Base-by-base conservation (phyloP, 2,329 filamentous ascomycete species). In the Neophaeococcomyces mojaviensis region DNA sequence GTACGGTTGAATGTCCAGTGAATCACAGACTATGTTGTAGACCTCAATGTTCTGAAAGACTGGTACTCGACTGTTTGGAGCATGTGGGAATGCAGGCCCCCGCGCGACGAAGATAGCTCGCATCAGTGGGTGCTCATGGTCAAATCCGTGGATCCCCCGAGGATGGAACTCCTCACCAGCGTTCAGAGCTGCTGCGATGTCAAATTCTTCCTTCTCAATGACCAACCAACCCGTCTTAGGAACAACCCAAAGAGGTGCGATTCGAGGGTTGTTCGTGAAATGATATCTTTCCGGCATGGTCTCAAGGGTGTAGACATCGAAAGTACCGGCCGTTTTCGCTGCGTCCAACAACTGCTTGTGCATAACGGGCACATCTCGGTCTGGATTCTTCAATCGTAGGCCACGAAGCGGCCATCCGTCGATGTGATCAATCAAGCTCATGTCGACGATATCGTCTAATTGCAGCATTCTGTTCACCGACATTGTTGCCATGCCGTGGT, bases 401-500 rank as follows among this genome's bases (percentile, higher is more conserved):
- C 92, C 92, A 47, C 88, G 88, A 2, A 96, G 73, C 1, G 92
- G 92, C 92, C 92, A 98, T 45, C 92, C 92, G 56, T 98, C 92
- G 20, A 81, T 84, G 61, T 92, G 88, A 48, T 84, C 83, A 36
- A 97, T 81, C 56, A 88, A 76, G 39, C 68, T 70, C 4, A 84
- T 74, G 61, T 96, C 87, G 38, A 97, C 73, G 3, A 97, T 68
- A 59, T 96, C 88, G 53, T 98, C 92, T 2, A 97, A 72, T 65
- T 97, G 92, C 20, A 97, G 76, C 37, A 97, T 71, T 9, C 92
- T 78, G 15, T 81, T 74, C 0, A 77, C 79, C 49, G 89, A 86
- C 0, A 92, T 97, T 0, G 88, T 94, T 1, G 92, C 92, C 92
- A 98, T 98, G 41, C 92, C 92, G 62, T 98, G 92, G 62, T 98